phyloP scores from a whole-genome alignment of 176 grass and related monocot genomes.

The Bothriochloa decipiens region DNA sequence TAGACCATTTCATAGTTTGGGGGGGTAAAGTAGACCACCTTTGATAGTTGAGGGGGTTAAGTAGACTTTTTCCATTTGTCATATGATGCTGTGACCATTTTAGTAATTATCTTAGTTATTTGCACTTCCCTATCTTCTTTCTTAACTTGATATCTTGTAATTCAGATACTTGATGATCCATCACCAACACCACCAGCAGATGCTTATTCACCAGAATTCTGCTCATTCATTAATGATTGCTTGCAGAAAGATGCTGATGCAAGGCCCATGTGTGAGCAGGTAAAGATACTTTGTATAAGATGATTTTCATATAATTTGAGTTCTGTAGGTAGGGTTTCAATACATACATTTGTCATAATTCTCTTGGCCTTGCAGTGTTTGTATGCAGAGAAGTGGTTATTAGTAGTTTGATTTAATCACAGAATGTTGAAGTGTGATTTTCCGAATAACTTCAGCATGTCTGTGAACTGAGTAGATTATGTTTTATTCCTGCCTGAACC shows the following conservation, averaged over 20 bases:
- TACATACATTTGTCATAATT: slow-evolving; percentile 14
- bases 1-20: no score
- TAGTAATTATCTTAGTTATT: slow-evolving; percentile 24
- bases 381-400: slow-evolving; percentile 6
- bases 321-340: slow-evolving; percentile 2
- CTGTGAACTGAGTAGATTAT: slow-evolving; percentile 23
- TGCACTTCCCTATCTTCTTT: slow-evolving; percentile 19
- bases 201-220: slow-evolving; percentile 76
- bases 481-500: not conserved
- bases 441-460: slow-evolving; percentile 8
- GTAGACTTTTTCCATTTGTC: no score
- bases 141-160: slow-evolving; percentile 29
- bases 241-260: slow-evolving; percentile 84
- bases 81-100: slow-evolving; percentile 11
- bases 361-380: not conserved
- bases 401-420: slow-evolving; percentile 29
- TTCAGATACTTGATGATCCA: slow-evolving; percentile 88
- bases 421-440: not conserved
- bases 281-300: slow-evolving; percentile 22
- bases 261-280: slow-evolving; percentile 80
- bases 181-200: slow-evolving; percentile 77
- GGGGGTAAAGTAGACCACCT: no score
- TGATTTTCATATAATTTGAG: slow-evolving; percentile 32
- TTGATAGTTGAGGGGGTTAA: no score
- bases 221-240: slow-evolving; percentile 89